phyloP scores from a whole-genome alignment of 192 early-diverging fungal species.

The Phycomyces blakesleeanus region DNA sequence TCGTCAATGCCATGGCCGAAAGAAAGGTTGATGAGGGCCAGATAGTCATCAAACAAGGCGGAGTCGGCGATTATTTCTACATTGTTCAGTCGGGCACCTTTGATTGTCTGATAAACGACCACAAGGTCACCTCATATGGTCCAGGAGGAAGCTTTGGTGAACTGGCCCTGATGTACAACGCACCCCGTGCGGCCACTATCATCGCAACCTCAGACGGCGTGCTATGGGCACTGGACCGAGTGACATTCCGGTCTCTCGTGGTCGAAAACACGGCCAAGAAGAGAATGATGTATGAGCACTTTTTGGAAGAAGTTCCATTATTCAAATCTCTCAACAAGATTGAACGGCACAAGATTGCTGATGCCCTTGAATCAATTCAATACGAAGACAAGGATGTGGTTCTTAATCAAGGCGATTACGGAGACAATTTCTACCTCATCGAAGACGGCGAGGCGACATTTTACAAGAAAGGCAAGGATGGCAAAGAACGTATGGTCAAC shows the following conservation, averaged over 20 bases:
- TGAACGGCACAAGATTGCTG: constrained; percentile 98
- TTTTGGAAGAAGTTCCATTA: constrained; percentile 89
- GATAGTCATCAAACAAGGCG: constrained; percentile 89
- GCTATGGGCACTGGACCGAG: constrained; percentile 96
- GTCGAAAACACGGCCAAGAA: constrained; percentile 97
- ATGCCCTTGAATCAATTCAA: constrained; percentile 87
- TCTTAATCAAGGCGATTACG: constrained; percentile 89
- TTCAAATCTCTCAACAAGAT: constrained; percentile 88
- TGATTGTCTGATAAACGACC: constrained; percentile 81
- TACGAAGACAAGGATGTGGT: constrained; percentile 85
- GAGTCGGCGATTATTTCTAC: constrained; percentile 96
- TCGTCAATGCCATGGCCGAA: constrained; percentile 95
- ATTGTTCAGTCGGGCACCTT: constrained; percentile 90
- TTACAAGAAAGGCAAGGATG: constrained; percentile 72
- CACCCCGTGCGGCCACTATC: constrained; percentile 94
- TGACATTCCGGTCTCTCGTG: constrained; percentile 93
- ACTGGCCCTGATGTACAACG: constrained; percentile 99
- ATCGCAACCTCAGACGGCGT: constrained; percentile 76
- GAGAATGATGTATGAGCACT: constrained; percentile 93
- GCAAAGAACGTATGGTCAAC: constrained; percentile 71
- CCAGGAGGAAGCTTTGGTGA: constrained; percentile 95
- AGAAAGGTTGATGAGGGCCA: constrained; percentile 67
- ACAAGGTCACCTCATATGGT: constrained; percentile 75
- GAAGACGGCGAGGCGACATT: constrained; percentile 87
- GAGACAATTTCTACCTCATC: constrained; percentile 95